Evolutionary conservation across 1,139 yeast genomes (phyloP), one percentile per base, ranked within the genome.

Genomic region (Yamadazyma siamensis): DNA sequence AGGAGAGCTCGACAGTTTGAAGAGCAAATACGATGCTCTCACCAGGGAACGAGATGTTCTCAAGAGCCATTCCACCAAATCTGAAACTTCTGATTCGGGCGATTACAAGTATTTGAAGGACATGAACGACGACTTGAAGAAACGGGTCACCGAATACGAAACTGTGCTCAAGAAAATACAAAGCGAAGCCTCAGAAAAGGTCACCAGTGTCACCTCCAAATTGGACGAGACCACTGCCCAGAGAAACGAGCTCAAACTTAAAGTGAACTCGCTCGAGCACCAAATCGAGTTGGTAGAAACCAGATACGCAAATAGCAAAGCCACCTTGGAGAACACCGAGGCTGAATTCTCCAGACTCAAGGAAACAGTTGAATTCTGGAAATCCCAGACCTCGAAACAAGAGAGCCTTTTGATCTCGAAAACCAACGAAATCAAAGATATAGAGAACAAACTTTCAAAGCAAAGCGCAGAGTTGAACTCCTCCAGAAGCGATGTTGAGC

Each of bases 21-120:
- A 71, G 36, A 51, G 68, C 4, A 77, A 71, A 42, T 56, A 74
- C 26, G 73, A 66, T 6, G 72, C 85, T 1, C 69, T 74, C 5
- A 58, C 68, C 3, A 70, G 75, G 36, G 91, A 83, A 49, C 65
- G 86, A 36, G 94, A 85, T 46, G 73, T 77, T 58, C 67, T 82
- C 52, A 62, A 80, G 52, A 49, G 69, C 0, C 55, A 74, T 47
- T 44, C 44, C 15, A 15, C 25, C n/a, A 13, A 22, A 6, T 5
- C 36, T 10, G 33, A 30, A 23, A 33, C 23, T 4, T 35, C 29
- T 18, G n/a, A 33, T 11, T 31, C 26, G 11, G 25, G 45, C 1
- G 50, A 54, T 15, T 48, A 46, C 5, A 54, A 51, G 16, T 55
- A 53, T 27, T 54, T 59, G 26, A 50, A 48, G 26, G 67, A 57